Evolutionary conservation across 2,329 filamentous ascomycete species (phyloP).

Genomic region (Aspergillus tubingensis): DNA sequence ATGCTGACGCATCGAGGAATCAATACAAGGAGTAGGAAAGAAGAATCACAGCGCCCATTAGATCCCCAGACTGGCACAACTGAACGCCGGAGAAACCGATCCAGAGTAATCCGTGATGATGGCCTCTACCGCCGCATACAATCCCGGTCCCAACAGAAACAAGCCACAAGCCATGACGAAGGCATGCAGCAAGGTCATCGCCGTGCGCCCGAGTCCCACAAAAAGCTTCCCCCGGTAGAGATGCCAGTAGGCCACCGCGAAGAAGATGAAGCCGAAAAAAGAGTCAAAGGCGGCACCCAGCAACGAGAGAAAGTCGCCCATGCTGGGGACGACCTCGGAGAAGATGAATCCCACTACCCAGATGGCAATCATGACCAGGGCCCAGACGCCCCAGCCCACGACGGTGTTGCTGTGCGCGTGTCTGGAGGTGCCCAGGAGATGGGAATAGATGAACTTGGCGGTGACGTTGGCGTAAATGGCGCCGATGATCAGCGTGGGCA

Average conservation of each 20-base stretch:
- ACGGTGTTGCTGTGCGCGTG: slow-evolving; percentile 53
- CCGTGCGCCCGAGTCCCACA: slow-evolving; percentile 32
- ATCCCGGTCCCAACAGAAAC: slow-evolving; percentile 53
- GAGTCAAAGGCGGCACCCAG: slow-evolving; percentile 53
- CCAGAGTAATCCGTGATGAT: slow-evolving; percentile 55
- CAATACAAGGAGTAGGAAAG: not conserved
- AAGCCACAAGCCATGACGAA: slow-evolving; percentile 50
- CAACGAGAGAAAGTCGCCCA: slow-evolving; percentile 54
- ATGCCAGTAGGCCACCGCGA: slow-evolving; percentile 53
- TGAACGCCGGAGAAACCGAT: slow-evolving; percentile 50
- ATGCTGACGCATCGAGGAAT: not conserved
- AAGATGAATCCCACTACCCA: slow-evolving; percentile 52
- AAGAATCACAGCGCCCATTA: slow-evolving; percentile 20
- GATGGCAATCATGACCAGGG: slow-evolving; percentile 44
- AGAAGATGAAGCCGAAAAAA: slow-evolving; percentile 56
- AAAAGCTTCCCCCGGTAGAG: slow-evolving; percentile 47
- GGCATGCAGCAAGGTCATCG: slow-evolving; percentile 50
- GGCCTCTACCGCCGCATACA: slow-evolving; percentile 56
- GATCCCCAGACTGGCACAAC: slow-evolving; percentile 53
- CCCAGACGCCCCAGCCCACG: slow-evolving; percentile 52
- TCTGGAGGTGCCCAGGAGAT: slow-evolving; percentile 46
- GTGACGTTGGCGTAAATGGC: slow-evolving; percentile 54
- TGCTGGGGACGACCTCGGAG: slow-evolving; percentile 51
- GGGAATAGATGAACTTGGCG: slow-evolving; percentile 51
- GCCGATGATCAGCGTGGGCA: slow-evolving; percentile 52